Conservation (phyloP, 2,329 filamentous ascomycete genomes). For the Elsinoe ampelina region DNA sequence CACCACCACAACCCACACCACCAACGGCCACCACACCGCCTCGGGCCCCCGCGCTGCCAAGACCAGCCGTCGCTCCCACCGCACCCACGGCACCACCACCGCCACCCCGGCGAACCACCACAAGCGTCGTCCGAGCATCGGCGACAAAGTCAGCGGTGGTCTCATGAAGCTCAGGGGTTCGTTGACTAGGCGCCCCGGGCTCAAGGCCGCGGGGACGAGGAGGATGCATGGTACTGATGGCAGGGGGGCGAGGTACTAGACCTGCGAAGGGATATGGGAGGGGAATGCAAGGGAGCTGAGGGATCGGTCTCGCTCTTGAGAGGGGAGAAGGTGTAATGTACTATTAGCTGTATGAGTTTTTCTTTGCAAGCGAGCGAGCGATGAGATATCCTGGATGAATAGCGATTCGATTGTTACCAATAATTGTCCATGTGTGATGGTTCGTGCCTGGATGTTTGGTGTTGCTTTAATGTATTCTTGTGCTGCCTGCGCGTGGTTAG, state of each 20-base stretch:
- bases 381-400: conserved; percentile 3
- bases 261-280: too few species aligned
- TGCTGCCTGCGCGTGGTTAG: background rate
- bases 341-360: conserved; percentile 3
- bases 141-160: conserved; percentile 70
- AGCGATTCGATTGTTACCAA: background rate
- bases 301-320: background rate
- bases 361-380: background rate
- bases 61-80: conserved; percentile 21
- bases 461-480: too few species aligned
- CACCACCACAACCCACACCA: conserved; percentile 25
- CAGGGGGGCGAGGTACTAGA: conserved; percentile 18
- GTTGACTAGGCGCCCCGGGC: conserved; percentile 57
- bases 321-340: background rate
- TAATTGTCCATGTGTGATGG: too few species aligned
- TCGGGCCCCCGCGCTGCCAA: conserved; percentile 21
- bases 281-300: too few species aligned
- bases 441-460: too few species aligned
- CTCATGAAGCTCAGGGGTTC: conserved; percentile 64
- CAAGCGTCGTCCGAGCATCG: conserved; percentile 56
- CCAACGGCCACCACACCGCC: conserved; percentile 21
- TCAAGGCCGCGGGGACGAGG: conserved; percentile 46
- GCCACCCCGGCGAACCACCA: conserved; percentile 48
- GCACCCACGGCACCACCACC: conserved; percentile 20
- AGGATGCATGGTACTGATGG: conserved; percentile 30